Base-by-base conservation (phyloP, 164 flowering plant genomes). In the Vitis labrusca region DNA sequence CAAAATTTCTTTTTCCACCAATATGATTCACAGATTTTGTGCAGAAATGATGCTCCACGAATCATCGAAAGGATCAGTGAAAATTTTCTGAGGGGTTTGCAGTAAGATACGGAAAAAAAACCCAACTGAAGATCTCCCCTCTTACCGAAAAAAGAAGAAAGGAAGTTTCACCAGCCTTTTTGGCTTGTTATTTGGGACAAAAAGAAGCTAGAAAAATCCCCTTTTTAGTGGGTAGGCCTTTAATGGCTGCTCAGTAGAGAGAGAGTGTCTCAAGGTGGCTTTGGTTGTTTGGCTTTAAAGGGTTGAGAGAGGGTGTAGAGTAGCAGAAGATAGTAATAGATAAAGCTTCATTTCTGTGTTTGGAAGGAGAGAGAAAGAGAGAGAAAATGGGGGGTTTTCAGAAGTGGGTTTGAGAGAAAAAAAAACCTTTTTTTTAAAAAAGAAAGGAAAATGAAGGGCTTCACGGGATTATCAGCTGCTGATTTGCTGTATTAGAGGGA, bases 161-260 rank as follows among this genome's bases (percentile, higher is more conserved):
- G 30, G 71, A 61, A 71, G 76, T 53, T 71, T 52, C 74, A 71
- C 68, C 70, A 54, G 69, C 61, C 70, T 68, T 19, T 70, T 68
- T 52, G 69, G 66, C 60, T 68, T 27, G 1, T 13, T 55, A 16
- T 29, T 53, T 44, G 53, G 72, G 63, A 67, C 73, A 64, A 49
- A 62, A 8, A 56, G 62, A 69, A 63, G 54, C 62, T 59, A 59
- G 50, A 57, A 61, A 64, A 73, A 44, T 4, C 52, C 52, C 62
- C 69, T 56, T 67, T 72, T 68, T 49, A 13, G 19, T 59, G 32
- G 71, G 27, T 60, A 9, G n/a, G 53, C 63, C 65, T 66, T 71
- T 32, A 51, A 64, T 60, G 11, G 64, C 56, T 12, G 49, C 23
- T 47, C 32, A 53, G 59, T 51, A 16, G 50, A 69, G 51, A 62